A percentile compares a stretch with the other conserved stretches of the same genome.
Evolutionary conservation across 1,139 yeast species (phyloP).

Genomic region (Zygosaccharomyces pseudobailii): DNA sequence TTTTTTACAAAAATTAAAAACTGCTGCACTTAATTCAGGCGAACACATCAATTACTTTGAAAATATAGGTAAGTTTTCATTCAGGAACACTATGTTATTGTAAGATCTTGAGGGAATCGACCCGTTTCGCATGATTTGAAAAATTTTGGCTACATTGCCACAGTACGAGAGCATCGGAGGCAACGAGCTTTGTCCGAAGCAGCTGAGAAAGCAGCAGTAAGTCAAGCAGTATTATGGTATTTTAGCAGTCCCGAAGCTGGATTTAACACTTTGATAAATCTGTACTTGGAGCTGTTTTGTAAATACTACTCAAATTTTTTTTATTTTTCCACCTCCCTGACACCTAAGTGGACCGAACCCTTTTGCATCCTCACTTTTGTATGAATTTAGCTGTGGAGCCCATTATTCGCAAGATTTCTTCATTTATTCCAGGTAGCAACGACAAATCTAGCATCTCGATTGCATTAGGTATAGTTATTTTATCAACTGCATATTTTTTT

Average conservation of each 20-base stretch:
- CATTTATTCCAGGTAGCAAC: constrained; percentile 7
- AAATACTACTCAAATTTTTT: not conserved
- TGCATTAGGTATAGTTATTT: constrained; percentile 8
- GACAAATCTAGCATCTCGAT: constrained; percentile 5
- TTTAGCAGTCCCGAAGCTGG: not conserved
- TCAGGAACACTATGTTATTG: not conserved
- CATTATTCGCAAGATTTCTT: constrained; percentile 8
- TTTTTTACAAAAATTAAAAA: not conserved
- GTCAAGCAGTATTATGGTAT: not conserved
- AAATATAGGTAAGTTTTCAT: not conserved
- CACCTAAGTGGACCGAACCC: not conserved
- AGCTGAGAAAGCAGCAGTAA: not conserved
- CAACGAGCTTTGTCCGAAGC: not conserved
- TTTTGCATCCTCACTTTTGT: constrained; percentile 4
- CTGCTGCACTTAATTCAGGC: not conserved
- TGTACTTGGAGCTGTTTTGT: not conserved
- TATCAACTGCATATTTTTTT: constrained; percentile 10
- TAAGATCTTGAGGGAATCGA: not conserved
- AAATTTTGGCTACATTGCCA: constrained; percentile 6
- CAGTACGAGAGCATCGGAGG: constrained; percentile 4
- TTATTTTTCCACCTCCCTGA: not conserved
- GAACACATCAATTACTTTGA: not conserved
- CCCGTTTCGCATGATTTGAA: constrained; percentile 8
- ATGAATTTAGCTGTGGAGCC: constrained; percentile 11
- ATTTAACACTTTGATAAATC: not conserved